Percentiles rank a stretch among this genome's conserved stretches.
phyloP scores from a whole-genome alignment of 2,329 filamentous ascomycete genomes.

The Incumbomyces lentus region DNA sequence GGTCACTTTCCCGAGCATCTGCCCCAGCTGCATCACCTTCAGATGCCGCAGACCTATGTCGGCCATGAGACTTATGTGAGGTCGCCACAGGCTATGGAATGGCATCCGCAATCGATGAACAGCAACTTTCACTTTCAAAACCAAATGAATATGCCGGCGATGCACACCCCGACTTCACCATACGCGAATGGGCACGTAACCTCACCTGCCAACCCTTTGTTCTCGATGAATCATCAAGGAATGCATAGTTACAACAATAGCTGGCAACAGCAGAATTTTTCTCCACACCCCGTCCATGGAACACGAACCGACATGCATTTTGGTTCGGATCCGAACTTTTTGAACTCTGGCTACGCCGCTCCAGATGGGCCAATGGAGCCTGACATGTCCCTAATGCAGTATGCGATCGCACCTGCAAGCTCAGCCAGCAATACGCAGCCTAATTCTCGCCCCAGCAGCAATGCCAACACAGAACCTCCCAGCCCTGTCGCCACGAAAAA shows the following conservation, averaged over 20 bases:
- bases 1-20: conserved; percentile 12
- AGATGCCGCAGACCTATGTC: conserved; percentile 18
- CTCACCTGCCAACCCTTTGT: background rate
- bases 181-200: conserved; percentile 2
- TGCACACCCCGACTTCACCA: conserved; percentile 6
- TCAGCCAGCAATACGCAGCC: conserved; percentile 10
- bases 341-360: conserved; percentile 16
- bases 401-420: conserved; percentile 14
- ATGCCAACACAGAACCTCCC: conserved; percentile 20
- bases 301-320: conserved; percentile 11
- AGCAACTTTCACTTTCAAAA: conserved; percentile 5
- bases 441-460: conserved; percentile 9
- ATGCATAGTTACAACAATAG: background rate
- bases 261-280: conserved; percentile 14
- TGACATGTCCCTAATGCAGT: conserved; percentile 11
- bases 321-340: conserved; percentile 18
- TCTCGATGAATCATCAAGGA: background rate
- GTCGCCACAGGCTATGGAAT: conserved; percentile 10
- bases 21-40: conserved; percentile 13
- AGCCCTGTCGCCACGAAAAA: conserved; percentile 19
- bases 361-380: conserved; percentile 15
- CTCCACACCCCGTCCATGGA: conserved; percentile 1
- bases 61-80: conserved; percentile 17
- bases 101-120: conserved; percentile 11
- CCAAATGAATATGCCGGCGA: background rate